Evolutionary conservation across 2,329 filamentous ascomycete species (phyloP).

Genomic region (Diaporthe sp.): DNA sequence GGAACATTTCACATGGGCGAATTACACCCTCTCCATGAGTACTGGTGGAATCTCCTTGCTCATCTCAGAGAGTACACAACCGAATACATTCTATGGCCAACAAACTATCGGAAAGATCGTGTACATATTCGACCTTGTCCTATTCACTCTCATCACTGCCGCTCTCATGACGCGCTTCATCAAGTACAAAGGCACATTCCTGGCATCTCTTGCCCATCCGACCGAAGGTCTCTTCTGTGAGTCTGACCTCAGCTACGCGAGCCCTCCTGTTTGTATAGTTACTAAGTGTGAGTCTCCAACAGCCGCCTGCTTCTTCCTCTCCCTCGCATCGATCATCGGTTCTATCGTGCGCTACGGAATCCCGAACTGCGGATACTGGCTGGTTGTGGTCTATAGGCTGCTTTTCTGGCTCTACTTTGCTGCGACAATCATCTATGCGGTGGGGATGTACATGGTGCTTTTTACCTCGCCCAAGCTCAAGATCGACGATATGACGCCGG

Average conservation of each 20-base stretch:
- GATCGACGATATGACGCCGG: slow-evolving; percentile 14
- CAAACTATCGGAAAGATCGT: neutral
- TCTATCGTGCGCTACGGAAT: slow-evolving; percentile 3
- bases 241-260: neutral
- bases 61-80: neutral
- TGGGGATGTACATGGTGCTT: slow-evolving; percentile 14
- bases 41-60: slow-evolving; percentile 1
- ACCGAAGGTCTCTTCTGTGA: slow-evolving; percentile 13
- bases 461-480: slow-evolving; percentile 3
- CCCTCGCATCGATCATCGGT: slow-evolving; percentile 18
- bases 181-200: slow-evolving; percentile 25
- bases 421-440: neutral
- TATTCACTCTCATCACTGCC: neutral
- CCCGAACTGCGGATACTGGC: neutral
- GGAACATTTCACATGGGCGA: slow-evolving; percentile 13
- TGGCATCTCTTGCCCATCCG: neutral
- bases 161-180: neutral
- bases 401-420: slow-evolving; percentile 24
- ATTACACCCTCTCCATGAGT: slow-evolving; percentile 7
- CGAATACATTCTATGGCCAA: slow-evolving; percentile 18
- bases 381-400: neutral
- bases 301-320: slow-evolving; percentile 23
- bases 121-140: slow-evolving; percentile 6
- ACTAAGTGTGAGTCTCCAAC: neutral
- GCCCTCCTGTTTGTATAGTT: neutral